phyloP scores from a whole-genome alignment of 164 flowering plant species.

The Chimonanthus salicifolius region DNA sequence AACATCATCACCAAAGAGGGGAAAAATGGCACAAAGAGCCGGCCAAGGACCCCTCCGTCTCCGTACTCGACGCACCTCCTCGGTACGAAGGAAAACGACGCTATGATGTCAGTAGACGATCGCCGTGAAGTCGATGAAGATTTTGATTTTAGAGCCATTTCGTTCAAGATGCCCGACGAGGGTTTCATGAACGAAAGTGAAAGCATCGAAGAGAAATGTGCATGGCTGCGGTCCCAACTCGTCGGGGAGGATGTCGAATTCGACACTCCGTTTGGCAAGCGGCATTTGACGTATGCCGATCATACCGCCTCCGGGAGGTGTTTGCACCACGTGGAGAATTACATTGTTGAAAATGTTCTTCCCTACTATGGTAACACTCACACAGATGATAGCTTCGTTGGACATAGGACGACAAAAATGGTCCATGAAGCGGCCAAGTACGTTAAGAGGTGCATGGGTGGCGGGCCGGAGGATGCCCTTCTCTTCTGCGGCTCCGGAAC shows the following conservation, averaged over 20 bases:
- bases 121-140: background rate
- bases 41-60: background rate
- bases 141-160: background rate
- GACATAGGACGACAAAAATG: constrained; percentile 20
- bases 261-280: constrained; percentile 12
- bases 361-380: constrained; percentile 19
- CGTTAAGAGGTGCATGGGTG: constrained; percentile 28
- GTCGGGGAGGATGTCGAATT: constrained; percentile 2
- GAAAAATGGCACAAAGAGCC: background rate
- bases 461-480: constrained; percentile 14
- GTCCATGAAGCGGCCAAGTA: constrained; percentile 20
- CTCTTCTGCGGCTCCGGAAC: constrained; percentile 26
- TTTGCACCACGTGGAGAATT: constrained; percentile 14
- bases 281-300: constrained; percentile 13
- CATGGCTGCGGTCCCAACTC: constrained; percentile 10
- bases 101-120: background rate
- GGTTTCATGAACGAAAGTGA: background rate
- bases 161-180: background rate
- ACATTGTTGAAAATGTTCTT: constrained; percentile 9
- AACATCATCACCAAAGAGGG: background rate
- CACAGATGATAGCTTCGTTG: constrained; percentile 22
- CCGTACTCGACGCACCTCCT: background rate
- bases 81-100: background rate
- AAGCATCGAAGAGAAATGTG: constrained; percentile 7
- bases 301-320: constrained; percentile 20